A percentile compares a stretch with the other conserved stretches of the same genome.
These are phyloP conservation scores for Penicillium soppii DNA, from an alignment of 495 filamentous ascomycete genomes.

Conservation along the genomic window DNA sequence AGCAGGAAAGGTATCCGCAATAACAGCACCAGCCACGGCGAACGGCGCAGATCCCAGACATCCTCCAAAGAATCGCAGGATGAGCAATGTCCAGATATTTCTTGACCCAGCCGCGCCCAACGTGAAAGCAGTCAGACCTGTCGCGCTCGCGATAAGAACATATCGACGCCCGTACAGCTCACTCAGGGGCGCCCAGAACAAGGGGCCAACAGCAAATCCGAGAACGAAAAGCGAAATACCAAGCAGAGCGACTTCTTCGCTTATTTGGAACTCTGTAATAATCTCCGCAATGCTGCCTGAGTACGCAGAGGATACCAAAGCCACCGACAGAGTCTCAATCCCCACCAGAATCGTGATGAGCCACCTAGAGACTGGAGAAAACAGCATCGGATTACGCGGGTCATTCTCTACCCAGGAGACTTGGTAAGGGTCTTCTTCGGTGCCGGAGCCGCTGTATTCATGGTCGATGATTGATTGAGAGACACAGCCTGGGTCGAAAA, in stretches of 20 bases:
- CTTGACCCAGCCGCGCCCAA: constrained; percentile 51
- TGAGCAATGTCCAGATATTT: constrained; percentile 55
- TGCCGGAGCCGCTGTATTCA: constrained; percentile 58
- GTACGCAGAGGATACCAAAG: constrained; percentile 66
- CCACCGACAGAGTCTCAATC: constrained; percentile 63
- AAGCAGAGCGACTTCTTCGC: constrained; percentile 2
- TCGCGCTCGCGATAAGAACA: constrained; percentile 44
- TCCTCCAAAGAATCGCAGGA: constrained; percentile 64
- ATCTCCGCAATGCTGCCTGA: constrained; percentile 2
- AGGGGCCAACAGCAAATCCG: constrained; percentile 16
- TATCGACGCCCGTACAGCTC: constrained; percentile 51
- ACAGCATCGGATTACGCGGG: constrained; percentile 54
- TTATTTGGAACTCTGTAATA: neutral
- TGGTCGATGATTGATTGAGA: constrained; percentile 46
- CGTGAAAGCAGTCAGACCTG: constrained; percentile 54
- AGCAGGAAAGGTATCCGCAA: constrained; percentile 58
- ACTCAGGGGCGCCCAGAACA: constrained; percentile 51
- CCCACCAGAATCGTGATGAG: constrained; percentile 54
- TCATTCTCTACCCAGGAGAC: constrained; percentile 64
- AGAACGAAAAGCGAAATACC: constrained; percentile 13
- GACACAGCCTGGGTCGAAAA: constrained; percentile 31
- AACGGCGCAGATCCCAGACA: constrained; percentile 58
- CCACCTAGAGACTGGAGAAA: constrained; percentile 51
- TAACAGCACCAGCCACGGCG: constrained; percentile 57
- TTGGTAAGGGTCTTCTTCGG: constrained; percentile 59